Evolutionary conservation across 2,329 filamentous ascomycete genomes (phyloP), one percentile per base, ranked within the genome.

Genomic region (Trichoderma atrobrunneum): DNA sequence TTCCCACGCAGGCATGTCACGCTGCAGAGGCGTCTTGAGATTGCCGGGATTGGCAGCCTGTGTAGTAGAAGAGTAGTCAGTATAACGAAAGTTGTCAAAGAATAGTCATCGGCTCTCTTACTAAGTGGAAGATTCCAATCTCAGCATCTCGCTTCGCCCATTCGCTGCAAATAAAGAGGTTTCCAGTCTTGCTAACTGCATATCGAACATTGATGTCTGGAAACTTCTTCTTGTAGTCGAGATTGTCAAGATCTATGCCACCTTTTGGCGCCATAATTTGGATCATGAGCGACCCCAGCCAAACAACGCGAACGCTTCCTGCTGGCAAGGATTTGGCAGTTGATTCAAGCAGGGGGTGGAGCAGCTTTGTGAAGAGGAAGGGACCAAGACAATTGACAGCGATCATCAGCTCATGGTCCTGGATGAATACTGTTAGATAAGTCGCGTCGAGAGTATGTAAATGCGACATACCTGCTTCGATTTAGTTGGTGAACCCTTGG

Each of bases 331-430:
- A 76, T 26, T 77, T 77, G 14, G 80, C 79, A 4, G 81, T 81
- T 14, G 77, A 74, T 16, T 73, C 74, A 12, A 83, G 72, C 6
- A 78, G 68, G 0, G 81, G 81, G 12, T 78, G 78, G 7, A 83
- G 75, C 11, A 82, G 74, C 72, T 79, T 79, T 2, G 81, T 82
- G 59, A 83, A 79, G 8, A 82, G 74, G 72, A 82, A 82, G 10
- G 78, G 77, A 2, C 81, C 81, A 14, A 83, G 73, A 59, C 79
- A 79, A 70, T 83, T 83, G 2, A 78, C 78, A n/a, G 80, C 81
- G 26, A 83, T 77, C 73, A 82, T 80, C 16, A 81, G 76, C 74
- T 83, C 81, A 51, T 72, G 59, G 11, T 51, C 71, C 71, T 72
- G 18, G 18, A 34, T 21, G n/a, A n/a, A 10, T 24, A 8, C 6